These are phyloP conservation scores for Persicaria tinctoria DNA, from an alignment of 148 eudicot genomes.

Conservation along the genomic window DNA sequence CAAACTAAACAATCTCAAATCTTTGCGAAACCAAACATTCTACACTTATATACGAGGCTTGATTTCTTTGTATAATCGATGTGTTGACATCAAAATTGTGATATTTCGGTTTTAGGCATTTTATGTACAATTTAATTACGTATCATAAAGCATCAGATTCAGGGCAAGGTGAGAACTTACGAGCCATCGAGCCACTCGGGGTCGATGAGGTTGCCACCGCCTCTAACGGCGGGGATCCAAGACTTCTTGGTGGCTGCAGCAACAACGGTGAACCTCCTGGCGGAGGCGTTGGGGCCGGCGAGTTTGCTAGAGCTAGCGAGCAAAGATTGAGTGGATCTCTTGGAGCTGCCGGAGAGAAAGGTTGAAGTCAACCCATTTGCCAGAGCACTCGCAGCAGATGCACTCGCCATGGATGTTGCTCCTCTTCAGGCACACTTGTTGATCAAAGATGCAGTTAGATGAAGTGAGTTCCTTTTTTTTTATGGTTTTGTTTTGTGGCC, in stretches of 20 bases:
- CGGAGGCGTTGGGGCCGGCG: conserved; percentile 13
- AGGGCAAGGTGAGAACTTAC: conserved; percentile 36
- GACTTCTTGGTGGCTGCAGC: conserved; percentile 78
- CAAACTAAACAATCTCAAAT: too few species aligned
- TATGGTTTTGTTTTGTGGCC: neutral
- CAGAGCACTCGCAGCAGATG: conserved; percentile 64
- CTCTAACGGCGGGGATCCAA: conserved; percentile 83
- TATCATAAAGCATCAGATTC: neutral
- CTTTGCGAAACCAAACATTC: too few species aligned
- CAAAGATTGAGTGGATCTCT: conserved; percentile 29
- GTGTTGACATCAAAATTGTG: too few species aligned
- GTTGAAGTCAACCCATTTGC: conserved; percentile 68
- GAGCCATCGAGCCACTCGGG: conserved; percentile 99
- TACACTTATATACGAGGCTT: too few species aligned
- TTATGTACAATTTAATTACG: too few species aligned
- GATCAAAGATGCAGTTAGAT: neutral
- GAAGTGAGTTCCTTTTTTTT: neutral
- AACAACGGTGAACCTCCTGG: conserved; percentile 40
- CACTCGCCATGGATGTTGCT: conserved; percentile 15
- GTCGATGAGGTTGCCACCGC: conserved; percentile 75
- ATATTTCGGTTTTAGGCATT: too few species aligned
- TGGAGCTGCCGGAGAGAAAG: conserved; percentile 62
- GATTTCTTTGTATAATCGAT: too few species aligned
- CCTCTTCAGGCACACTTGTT: neutral
- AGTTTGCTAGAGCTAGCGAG: conserved; percentile 19